Conservation (phyloP, 306 rosid genomes). For the Cicer bijugum region DNA sequence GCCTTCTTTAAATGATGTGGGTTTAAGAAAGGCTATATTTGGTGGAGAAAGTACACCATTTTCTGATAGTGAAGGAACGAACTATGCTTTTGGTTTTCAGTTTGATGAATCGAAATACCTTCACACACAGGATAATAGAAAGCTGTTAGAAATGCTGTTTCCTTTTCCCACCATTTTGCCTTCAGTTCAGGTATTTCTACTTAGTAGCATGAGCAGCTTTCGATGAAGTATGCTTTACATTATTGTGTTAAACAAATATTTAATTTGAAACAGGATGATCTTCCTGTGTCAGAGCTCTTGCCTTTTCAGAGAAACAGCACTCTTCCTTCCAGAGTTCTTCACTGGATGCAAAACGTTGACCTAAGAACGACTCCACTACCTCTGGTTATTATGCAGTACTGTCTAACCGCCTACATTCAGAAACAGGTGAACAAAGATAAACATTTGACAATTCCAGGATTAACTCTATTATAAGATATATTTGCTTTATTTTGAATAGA, state of each 20-base stretch:
- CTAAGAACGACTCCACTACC: slow-evolving; percentile 78
- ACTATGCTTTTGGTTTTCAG: slow-evolving; percentile 80
- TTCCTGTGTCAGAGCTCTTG: slow-evolving; percentile 75
- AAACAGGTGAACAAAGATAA: slow-evolving; percentile 68
- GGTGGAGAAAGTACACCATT: slow-evolving; percentile 52
- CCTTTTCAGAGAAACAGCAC: slow-evolving; percentile 97
- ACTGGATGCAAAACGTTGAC: slow-evolving; percentile 80
- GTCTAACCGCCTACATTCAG: slow-evolving; percentile 73
- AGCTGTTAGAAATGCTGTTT: slow-evolving; percentile 70
- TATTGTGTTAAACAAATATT: slow-evolving; percentile 39
- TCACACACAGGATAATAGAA: slow-evolving; percentile 65
- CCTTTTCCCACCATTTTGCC: slow-evolving; percentile 95
- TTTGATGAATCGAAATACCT: slow-evolving; percentile 74
- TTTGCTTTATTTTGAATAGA: slow-evolving; percentile 42
- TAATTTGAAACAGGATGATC: slow-evolving; percentile 71
- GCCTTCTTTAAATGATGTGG: slow-evolving; percentile 83
- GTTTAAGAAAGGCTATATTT: slow-evolving; percentile 70
- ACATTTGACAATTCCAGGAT: slow-evolving; percentile 37
- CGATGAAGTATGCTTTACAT: slow-evolving; percentile 42
- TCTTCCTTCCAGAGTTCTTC: slow-evolving; percentile 83
- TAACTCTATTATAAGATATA: slow-evolving; percentile 27
- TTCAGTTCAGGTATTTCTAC: slow-evolving; percentile 67
- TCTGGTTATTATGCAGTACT: slow-evolving; percentile 81
- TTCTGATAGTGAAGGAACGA: slow-evolving; percentile 68
- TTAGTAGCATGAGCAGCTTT: slow-evolving; percentile 30